A percentile compares a stretch with the other conserved stretches of the same genome.
Conservation (phyloP, 2,329 filamentous ascomycete species). For the Clarireedia monteithiana region DNA sequence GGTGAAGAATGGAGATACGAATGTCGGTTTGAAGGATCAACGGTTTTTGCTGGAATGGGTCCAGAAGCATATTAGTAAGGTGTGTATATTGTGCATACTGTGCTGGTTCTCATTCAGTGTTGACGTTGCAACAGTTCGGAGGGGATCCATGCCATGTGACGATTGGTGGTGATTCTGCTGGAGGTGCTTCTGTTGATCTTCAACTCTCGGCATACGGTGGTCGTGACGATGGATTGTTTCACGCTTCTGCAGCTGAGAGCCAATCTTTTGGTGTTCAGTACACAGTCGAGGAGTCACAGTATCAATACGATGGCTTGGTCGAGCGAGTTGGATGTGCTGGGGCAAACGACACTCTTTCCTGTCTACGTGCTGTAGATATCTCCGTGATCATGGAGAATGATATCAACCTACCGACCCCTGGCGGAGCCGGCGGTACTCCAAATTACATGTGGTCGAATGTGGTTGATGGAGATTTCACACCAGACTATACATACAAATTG, state of each 20-base stretch:
- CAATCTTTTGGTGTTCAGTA: slow-evolving; percentile 43
- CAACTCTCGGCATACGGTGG: slow-evolving; percentile 52
- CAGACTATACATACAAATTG: slow-evolving; percentile 41
- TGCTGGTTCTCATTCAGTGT: neutral
- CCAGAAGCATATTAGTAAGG: slow-evolving; percentile 50
- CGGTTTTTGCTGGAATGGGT: slow-evolving; percentile 64
- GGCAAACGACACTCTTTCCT: slow-evolving; percentile 33
- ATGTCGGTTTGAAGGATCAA: slow-evolving; percentile 66
- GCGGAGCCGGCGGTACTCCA: slow-evolving; percentile 31
- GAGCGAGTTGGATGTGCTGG: slow-evolving; percentile 36
- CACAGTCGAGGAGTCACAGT: slow-evolving; percentile 39
- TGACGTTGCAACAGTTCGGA: slow-evolving; percentile 46
- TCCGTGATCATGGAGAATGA: slow-evolving; percentile 37
- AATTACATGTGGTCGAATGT: slow-evolving; percentile 47
- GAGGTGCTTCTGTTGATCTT: slow-evolving; percentile 56
- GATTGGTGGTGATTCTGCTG: slow-evolving; percentile 61
- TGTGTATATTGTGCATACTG: slow-evolving; percentile 17
- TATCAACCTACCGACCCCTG: slow-evolving; percentile 31
- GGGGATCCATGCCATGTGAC: slow-evolving; percentile 62
- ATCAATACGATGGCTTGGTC: slow-evolving; percentile 44
- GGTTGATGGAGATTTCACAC: slow-evolving; percentile 45
- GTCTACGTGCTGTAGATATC: slow-evolving; percentile 37
- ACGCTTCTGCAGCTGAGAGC: slow-evolving; percentile 42
- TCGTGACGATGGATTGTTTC: slow-evolving; percentile 40
- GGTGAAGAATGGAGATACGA: slow-evolving; percentile 42